These are phyloP conservation scores for Metschnikowia aberdeeniae DNA, from an alignment of 805 yeast species.

Conservation along the genomic window DNA sequence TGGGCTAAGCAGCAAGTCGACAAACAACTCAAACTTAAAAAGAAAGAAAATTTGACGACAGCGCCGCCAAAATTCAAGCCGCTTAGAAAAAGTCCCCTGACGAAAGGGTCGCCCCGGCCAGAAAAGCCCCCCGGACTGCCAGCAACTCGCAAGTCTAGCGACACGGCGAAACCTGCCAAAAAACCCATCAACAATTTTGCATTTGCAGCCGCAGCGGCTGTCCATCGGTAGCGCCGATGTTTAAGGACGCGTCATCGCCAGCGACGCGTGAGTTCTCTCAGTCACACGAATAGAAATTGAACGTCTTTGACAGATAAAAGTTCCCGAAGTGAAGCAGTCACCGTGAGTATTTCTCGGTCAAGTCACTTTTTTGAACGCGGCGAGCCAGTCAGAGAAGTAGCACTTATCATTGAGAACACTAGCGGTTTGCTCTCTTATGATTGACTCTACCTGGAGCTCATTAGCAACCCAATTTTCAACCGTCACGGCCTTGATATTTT, in stretches of 20 bases:
- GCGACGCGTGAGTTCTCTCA: not conserved
- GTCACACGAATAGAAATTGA: not conserved
- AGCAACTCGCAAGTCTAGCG: conserved; percentile 3
- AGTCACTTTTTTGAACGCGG: conserved; percentile 17
- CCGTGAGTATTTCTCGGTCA: not conserved
- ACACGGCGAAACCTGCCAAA: conserved; percentile 1
- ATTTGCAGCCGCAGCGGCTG: conserved; percentile 47
- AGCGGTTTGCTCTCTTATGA: conserved; percentile 31
- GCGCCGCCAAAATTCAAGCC: not conserved
- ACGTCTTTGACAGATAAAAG: not conserved
- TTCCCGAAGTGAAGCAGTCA: not conserved
- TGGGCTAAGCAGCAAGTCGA: conserved; percentile 54
- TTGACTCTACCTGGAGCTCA: conserved; percentile 32
- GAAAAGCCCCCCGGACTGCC: not conserved
- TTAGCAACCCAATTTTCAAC: conserved; percentile 37
- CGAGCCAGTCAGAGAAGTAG: conserved; percentile 34
- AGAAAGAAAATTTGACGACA: not conserved
- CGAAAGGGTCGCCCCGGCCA: not conserved
- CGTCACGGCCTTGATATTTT: conserved; percentile 23
- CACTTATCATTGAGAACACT: conserved; percentile 35
- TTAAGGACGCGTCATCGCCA: too few species aligned
- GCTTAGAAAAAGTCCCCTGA: not conserved
- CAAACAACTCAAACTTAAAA: conserved; percentile 6
- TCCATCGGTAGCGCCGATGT: conserved; percentile 13
- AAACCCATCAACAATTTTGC: conserved; percentile 33